Percentiles rank a stretch among this genome's conserved stretches.
phyloP scores from a whole-genome alignment of 768 basidiomycete species.

The Trametes cinnabarina region DNA sequence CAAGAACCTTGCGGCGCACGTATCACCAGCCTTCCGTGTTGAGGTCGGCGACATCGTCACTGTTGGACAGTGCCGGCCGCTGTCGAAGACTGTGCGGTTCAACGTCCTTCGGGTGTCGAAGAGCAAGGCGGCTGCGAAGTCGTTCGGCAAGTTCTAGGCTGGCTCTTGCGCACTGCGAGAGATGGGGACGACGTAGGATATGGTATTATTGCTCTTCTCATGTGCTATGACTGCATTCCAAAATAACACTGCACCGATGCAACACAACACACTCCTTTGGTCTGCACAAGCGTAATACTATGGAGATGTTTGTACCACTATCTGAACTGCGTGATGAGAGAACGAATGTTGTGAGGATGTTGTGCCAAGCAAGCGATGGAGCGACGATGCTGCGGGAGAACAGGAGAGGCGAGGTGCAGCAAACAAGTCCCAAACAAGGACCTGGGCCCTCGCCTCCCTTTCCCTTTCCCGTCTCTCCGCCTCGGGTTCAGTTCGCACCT shows the following conservation, averaged over 20 bases:
- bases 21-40: constrained; percentile 98
- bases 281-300: constrained; percentile 14
- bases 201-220: constrained; percentile 31
- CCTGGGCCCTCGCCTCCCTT: constrained; percentile 1
- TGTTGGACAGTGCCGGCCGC: constrained; percentile 97
- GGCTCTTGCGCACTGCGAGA: constrained; percentile 9
- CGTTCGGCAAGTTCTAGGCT: constrained; percentile 90
- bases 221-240: constrained; percentile 30
- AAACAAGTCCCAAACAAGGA: constrained; percentile 25
- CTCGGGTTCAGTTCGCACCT: constrained; percentile 1
- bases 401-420: constrained; percentile 7
- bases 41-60: constrained; percentile 93
- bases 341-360: neutral
- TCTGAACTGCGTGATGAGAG: neutral
- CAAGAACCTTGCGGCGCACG: constrained; percentile 96
- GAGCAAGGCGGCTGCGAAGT: constrained; percentile 88
- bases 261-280: constrained; percentile 9
- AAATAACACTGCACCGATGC: constrained; percentile 30
- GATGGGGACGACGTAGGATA: constrained; percentile 20
- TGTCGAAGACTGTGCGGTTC: constrained; percentile 99
- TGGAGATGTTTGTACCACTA: constrained; percentile 10
- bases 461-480: neutral
- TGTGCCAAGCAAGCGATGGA: neutral
- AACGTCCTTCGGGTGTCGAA: constrained; percentile 95
- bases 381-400: neutral